Base-by-base conservation (phyloP, 2,329 filamentous ascomycete genomes). In the Exophiala sideris region DNA sequence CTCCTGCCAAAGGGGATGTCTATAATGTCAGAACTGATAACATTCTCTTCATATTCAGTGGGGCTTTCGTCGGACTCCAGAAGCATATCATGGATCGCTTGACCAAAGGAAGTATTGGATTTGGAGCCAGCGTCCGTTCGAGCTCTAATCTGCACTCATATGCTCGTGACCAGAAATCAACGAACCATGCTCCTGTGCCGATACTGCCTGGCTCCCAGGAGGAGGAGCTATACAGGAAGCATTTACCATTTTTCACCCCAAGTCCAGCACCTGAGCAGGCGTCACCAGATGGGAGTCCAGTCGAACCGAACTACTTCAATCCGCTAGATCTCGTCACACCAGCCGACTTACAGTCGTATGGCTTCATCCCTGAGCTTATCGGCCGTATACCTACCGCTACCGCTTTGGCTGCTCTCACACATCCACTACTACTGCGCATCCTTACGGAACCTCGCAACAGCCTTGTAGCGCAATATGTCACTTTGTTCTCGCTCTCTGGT, bases 21-120 rank as follows among this genome's bases (percentile, higher is more conserved):
- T 86, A 80, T 70, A 85, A 89, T 52, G 86, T 96, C 54, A 88
- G 94, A 64, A 99, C 94, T 0, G 91, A 91, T 61, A 96, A 97
- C 64, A 97, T 99, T 56, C 81, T 99, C 24, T 99, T 99, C 73
- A 91, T 99, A 39, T 96, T 94, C 69, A 95, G 91, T 10, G 94
- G 94, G 14, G 94, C 94, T 14, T 99, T 99, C 68, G 88, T 95
- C 34, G 92, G 91, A 2, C 78, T 97, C 1, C 89, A 96, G 66
- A 96, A 95, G 68, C 81, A 87, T 33, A 83, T 99, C 45, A 78
- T 95, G 56, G 87, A 91, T 54, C 85, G 94, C n/a, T 86, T 97
- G 41, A 87, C 90, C 10, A 90, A 88, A 66, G 84, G 85, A 9
- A 88, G 89, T 2, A 92, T 99, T 62, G 94, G 94, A 0, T 99